A percentile compares a stretch with the other conserved stretches of the same genome.
phyloP scores from a whole-genome alignment of 495 filamentous ascomycete genomes.

The Glutinoglossum americanum region DNA sequence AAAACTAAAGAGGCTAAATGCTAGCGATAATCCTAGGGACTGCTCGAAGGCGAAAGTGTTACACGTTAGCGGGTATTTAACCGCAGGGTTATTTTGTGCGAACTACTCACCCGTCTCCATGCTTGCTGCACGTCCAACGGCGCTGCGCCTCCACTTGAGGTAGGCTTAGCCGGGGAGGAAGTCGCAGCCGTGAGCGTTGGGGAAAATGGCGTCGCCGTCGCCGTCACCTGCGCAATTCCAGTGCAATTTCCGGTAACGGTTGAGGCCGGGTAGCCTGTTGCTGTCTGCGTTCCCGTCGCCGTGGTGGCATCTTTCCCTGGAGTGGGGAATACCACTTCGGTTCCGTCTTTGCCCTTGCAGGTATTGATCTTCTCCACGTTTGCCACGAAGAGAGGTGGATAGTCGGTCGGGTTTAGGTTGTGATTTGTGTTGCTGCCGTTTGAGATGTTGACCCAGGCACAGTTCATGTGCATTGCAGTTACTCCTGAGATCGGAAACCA shows the following conservation, averaged over 20 bases:
- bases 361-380: conserved; percentile 22
- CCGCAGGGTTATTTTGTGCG: too few relatives aligned
- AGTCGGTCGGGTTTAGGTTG: conserved; percentile 10
- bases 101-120: too few relatives aligned
- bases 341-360: conserved; percentile 6
- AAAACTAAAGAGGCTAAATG: too few relatives aligned
- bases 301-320: not conserved
- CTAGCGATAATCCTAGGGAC: too few relatives aligned
- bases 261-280: not conserved
- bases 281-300: not conserved
- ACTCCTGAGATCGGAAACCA: not conserved
- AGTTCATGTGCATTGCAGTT: conserved; percentile 41
- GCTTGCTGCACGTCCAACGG: too few relatives aligned
- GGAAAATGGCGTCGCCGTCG: too few relatives aligned
- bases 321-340: not conserved
- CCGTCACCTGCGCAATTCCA: not conserved
- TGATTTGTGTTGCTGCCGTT: conserved; percentile 1
- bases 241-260: not conserved
- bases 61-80: too few relatives aligned
- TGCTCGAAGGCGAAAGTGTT: too few relatives aligned
- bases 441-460: conserved; percentile 33
- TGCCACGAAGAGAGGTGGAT: conserved; percentile 38
- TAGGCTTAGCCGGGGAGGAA: too few relatives aligned
- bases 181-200: too few relatives aligned
- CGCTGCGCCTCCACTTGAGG: too few relatives aligned